These are phyloP conservation scores for Alternaria triticina DNA, from an alignment of 2,329 filamentous ascomycete species.

Conservation along the genomic window DNA sequence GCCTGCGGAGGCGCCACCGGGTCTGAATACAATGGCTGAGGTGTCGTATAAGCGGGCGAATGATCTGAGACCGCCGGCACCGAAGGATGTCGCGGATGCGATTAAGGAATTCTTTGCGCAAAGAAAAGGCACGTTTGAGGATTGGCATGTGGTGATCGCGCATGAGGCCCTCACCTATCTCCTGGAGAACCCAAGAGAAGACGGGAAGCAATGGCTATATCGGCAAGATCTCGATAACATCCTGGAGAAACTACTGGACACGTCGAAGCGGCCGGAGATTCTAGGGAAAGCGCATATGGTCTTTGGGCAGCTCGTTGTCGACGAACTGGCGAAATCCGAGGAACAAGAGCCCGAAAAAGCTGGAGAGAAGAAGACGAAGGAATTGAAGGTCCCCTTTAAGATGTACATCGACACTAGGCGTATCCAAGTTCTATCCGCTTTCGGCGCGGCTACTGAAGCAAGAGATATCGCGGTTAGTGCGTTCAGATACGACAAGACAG, in stretches of 20 bases:
- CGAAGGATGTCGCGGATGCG: conserved; percentile 68
- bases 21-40: conserved; percentile 74
- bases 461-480: conserved; percentile 25
- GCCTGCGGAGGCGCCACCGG: conserved; percentile 70
- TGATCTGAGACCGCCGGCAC: conserved; percentile 68
- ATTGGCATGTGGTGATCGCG: conserved; percentile 61
- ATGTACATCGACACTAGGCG: conserved; percentile 13
- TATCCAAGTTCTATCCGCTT: conserved; percentile 28
- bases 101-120: conserved; percentile 38
- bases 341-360: conserved; percentile 1
- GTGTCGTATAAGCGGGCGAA: conserved; percentile 69
- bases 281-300: conserved; percentile 48
- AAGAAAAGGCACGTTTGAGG: conserved; percentile 30
- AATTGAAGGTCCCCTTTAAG: conserved; percentile 3
- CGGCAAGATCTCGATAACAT: conserved; percentile 23
- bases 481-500: conserved; percentile 16
- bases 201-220: conserved; percentile 42
- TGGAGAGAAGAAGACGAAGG: conserved; percentile 1
- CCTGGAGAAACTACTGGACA: conserved; percentile 12
- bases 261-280: conserved; percentile 42
- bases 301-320: conserved; percentile 49
- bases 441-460: conserved; percentile 34
- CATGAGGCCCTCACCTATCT: conserved; percentile 68
- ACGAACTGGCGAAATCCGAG: conserved; percentile 19
- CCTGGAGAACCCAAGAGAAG: conserved; percentile 40